These are phyloP conservation scores for Wickerhamomyces sp. DNA, from an alignment of 1,139 yeast species.

Conservation along the genomic window DNA sequence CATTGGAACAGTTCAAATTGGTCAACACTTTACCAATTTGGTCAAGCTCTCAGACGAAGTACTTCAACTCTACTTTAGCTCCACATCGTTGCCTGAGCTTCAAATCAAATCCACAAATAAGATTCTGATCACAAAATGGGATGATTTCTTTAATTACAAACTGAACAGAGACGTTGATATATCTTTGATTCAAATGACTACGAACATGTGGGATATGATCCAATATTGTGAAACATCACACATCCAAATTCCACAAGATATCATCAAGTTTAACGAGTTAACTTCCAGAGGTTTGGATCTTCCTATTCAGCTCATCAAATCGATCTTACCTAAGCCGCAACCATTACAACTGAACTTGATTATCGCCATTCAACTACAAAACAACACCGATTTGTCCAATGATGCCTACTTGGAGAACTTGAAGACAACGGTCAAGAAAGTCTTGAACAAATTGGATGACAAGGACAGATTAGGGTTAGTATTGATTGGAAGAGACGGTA, in stretches of 20 bases:
- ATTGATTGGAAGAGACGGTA: constrained; percentile 44
- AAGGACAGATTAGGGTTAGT: constrained; percentile 53
- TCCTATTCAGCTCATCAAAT: constrained; percentile 33
- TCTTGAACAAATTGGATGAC: constrained; percentile 31
- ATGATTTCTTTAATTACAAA: constrained; percentile 22
- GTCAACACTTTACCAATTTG: constrained; percentile 33
- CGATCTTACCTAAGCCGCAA: constrained; percentile 37
- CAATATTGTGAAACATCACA: constrained; percentile 10
- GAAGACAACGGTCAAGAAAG: constrained; percentile 25
- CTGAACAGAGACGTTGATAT: constrained; percentile 21
- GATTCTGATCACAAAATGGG: constrained; percentile 40
- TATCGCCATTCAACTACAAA: constrained; percentile 40
- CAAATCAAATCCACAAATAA: constrained; percentile 33
- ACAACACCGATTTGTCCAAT: constrained; percentile 29
- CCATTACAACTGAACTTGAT: constrained; percentile 42
- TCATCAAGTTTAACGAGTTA: constrained; percentile 33
- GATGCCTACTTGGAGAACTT: constrained; percentile 31
- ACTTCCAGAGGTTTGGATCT: constrained; percentile 34
- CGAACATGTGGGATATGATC: constrained; percentile 44
- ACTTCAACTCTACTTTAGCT: constrained; percentile 35
- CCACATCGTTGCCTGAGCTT: constrained; percentile 42
- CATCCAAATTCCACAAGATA: constrained; percentile 35
- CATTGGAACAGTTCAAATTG: constrained; percentile 32
- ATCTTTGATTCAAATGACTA: constrained; percentile 43
- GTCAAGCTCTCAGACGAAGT: constrained; percentile 26